Evolutionary conservation across 495 filamentous ascomycete genomes (phyloP).

Genomic region (Aspergillus homomorphus): DNA sequence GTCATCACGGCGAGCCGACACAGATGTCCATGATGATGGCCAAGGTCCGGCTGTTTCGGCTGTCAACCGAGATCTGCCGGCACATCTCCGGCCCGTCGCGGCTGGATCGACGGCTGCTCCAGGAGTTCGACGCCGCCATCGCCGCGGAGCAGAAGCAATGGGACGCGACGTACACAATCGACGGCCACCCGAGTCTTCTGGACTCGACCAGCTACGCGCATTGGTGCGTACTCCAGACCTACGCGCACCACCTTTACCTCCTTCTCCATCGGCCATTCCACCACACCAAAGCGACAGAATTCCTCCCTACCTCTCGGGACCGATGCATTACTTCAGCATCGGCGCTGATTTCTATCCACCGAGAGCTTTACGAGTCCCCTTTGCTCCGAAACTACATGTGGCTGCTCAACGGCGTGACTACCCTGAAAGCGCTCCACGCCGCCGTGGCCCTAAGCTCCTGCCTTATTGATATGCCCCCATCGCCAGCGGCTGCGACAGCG

Average conservation of each 20-base stretch:
- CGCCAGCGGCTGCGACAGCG: too few species aligned
- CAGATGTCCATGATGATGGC: constrained; percentile 25
- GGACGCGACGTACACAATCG: constrained; percentile 16
- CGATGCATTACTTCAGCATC: constrained; percentile 14
- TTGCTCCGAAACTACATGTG: constrained; percentile 17
- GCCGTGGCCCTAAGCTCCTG: constrained; percentile 23
- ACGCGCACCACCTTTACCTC: constrained; percentile 26
- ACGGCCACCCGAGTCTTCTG: constrained; percentile 18
- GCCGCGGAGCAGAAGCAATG: constrained; percentile 19
- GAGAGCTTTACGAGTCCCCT: constrained; percentile 20
- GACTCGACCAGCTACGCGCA: constrained; percentile 19
- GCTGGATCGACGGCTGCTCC: constrained; percentile 1
- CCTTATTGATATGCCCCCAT: constrained; percentile 5
- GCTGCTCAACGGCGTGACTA: constrained; percentile 18
- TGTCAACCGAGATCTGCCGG: constrained; percentile 18
- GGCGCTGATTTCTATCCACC: constrained; percentile 15
- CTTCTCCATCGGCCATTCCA: constrained; percentile 22
- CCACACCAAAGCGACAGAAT: constrained; percentile 5
- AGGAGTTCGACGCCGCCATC: constrained; percentile 11
- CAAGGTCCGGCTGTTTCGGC: constrained; percentile 20
- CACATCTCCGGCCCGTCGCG: constrained; percentile 12
- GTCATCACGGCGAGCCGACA: too few species aligned
- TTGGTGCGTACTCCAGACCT: constrained; percentile 23
- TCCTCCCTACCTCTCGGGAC: constrained; percentile 13
- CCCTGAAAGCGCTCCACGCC: constrained; percentile 18